Conservation (phyloP, 305 asterid genomes). For the Withania somnifera region DNA sequence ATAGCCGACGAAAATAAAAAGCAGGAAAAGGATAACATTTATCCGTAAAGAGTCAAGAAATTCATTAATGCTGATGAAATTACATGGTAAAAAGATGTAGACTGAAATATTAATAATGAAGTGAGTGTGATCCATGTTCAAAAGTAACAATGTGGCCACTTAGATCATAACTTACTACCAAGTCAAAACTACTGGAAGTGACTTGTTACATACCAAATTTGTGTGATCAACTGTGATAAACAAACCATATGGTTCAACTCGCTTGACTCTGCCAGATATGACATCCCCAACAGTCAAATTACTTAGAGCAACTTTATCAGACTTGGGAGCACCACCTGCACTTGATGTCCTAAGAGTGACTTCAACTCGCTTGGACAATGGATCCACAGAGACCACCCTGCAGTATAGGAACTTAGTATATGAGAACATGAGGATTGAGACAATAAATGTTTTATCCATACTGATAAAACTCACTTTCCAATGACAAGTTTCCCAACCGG, state of each 20-base stretch:
- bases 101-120: background rate
- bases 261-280: conserved; percentile 68
- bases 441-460: conserved; percentile 1
- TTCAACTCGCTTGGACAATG: conserved; percentile 79
- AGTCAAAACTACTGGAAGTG: background rate
- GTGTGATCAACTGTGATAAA: conserved; percentile 64
- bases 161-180: background rate
- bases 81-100: background rate
- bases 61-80: background rate
- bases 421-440: conserved; percentile 10
- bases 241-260: conserved; percentile 77
- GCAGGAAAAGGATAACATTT: background rate
- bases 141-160: background rate
- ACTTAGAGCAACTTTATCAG: conserved; percentile 30
- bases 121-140: background rate
- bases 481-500: conserved; percentile 71
- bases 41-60: background rate
- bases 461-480: conserved; percentile 52
- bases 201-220: conserved; percentile 43
- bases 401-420: conserved; percentile 22
- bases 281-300: conserved; percentile 51
- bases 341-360: conserved; percentile 68
- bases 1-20: background rate
- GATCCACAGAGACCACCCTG: conserved; percentile 87
- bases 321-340: conserved; percentile 24